Evolutionary conservation across 2,329 filamentous ascomycete genomes (phyloP), one percentile per base, ranked within the genome.

Genomic region (Cercospora sp.): DNA sequence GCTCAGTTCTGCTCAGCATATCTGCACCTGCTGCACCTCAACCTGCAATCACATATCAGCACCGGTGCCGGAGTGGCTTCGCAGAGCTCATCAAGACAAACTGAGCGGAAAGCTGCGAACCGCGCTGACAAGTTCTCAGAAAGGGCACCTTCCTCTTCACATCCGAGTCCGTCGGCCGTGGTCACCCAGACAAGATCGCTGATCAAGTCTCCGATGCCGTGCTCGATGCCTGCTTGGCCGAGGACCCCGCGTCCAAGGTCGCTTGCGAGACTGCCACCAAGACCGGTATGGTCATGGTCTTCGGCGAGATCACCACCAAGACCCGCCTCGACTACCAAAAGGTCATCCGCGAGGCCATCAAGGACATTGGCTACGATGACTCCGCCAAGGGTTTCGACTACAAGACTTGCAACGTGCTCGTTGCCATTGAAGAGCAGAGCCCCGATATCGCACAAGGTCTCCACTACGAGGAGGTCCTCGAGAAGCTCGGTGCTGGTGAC

Each of bases 231-330:
- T 98, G 95, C 86, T 87, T 99, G 79, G 86, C 87, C 72, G 91
- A 95, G 83, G 95, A 99, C 82, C 94, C 94, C 74, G 89, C 97
- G 80, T 98, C 95, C 87, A 99, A 98, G 85, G 87, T 98, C 77
- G 95, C 95, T 81, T 99, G 95, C 84, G 95, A 99, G 88, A 97
- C 94, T 75, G 95, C 95, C 79, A 97, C 95, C 86, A 99, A 99
- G 92, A 99, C 95, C 76, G 95, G 95, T 79, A 90, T 99, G 95
- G 87, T 99, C 83, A 98, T 99, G 95, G 90, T 96, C 81, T 96
- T 97, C 73, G 93, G 93, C 84, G 95, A 99, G 83, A 99, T 99
- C 83, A 96, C 93, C 83, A 98, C 95, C 86, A 95, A 96, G 87
- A 90, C 94, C 83, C 87, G 86, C 76, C 86, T 98, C 77, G 95